phyloP scores from a whole-genome alignment of 495 filamentous ascomycete species.

The Parathielavia appendiculata region DNA sequence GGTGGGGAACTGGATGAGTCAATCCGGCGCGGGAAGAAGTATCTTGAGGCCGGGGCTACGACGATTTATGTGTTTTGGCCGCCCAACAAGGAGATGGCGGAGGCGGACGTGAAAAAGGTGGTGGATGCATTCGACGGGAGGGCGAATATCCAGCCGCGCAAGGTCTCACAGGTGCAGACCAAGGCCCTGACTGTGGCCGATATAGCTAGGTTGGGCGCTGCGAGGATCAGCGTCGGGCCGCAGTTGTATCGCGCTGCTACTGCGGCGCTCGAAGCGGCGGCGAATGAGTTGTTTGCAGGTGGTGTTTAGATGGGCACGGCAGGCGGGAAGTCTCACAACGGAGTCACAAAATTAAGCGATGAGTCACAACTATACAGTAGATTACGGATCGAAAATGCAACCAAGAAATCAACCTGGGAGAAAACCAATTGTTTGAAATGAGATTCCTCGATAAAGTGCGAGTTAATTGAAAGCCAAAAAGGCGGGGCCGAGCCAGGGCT shows the following conservation, averaged over 20 bases:
- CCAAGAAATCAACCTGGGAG: not conserved
- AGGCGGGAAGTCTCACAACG: not conserved
- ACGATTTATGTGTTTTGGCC: conserved; percentile 45
- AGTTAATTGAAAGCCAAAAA: conserved; percentile 3
- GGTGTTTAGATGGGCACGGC: not conserved
- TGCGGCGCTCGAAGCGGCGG: conserved; percentile 9
- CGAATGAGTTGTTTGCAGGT: conserved; percentile 11
- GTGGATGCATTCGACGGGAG: conserved; percentile 29
- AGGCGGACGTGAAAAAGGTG: conserved; percentile 35
- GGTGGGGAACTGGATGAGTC: conserved; percentile 39
- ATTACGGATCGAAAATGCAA: not conserved
- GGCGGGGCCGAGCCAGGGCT: conserved; percentile 25
- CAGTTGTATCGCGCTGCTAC: conserved; percentile 17
- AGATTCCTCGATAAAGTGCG: not conserved
- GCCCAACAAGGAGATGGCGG: conserved; percentile 24
- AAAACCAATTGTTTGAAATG: not conserved
- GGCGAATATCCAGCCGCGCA: conserved; percentile 30
- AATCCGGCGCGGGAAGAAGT: conserved; percentile 41
- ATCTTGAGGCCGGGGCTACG: conserved; percentile 44
- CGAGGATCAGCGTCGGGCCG: conserved; percentile 44
- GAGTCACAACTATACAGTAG: not conserved
- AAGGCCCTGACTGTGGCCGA: conserved; percentile 29
- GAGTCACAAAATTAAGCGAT: not conserved
- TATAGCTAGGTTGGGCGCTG: conserved; percentile 36
- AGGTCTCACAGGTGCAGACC: conserved; percentile 22